Base-by-base conservation (phyloP, 345 rosid species). In the Salix udensis region DNA sequence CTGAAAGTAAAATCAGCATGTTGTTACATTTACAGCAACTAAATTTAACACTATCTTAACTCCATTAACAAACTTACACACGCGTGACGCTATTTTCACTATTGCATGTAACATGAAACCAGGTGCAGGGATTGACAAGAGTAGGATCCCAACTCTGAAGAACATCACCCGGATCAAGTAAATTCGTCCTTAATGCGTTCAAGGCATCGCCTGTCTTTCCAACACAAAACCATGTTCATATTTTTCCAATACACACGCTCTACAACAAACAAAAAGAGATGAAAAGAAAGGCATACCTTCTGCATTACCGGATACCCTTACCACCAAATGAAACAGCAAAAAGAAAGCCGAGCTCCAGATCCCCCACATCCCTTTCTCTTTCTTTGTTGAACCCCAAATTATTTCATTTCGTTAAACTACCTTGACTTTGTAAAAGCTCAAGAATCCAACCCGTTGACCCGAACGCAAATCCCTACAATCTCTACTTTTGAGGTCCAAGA, bases 61-160 rank as follows among this genome's bases (percentile, higher is more conserved):
- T 64, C 55, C 64, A 46, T 40, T 65, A 68, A 77, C 52, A 80
- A 75, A 87, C 97, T 88, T 90, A 94, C 98, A 94, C 88, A 71
- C 94, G 91, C 68, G 82, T 86, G 18, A 92, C 97, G n/a, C 88
- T 87, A 71, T 81, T 87, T 31, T 92, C 91, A 78, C 72, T 84
- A 80, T 84, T 91, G 86, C 98, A 94, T 50, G 97, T 92, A 62
- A 94, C 89, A 76, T 94, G 90, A 78, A 86, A 88, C 98, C 98
- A 94, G 28, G 92, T 88, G 86, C 97, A 94, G 11, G 97, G 98
- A 84, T 81, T 88, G 73, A 83, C 89, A 71, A 87, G 91, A 74
- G 94, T 88, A 44, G 96, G 36, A 84, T 91, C 93, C 98, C 98
- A 94, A 84, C 93, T 91, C 74, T 91, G 89, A 65, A 94, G 84